These are phyloP conservation scores for Fragaria nilgerrensis DNA, from an alignment of 306 rosid species.

Conservation along the genomic window DNA sequence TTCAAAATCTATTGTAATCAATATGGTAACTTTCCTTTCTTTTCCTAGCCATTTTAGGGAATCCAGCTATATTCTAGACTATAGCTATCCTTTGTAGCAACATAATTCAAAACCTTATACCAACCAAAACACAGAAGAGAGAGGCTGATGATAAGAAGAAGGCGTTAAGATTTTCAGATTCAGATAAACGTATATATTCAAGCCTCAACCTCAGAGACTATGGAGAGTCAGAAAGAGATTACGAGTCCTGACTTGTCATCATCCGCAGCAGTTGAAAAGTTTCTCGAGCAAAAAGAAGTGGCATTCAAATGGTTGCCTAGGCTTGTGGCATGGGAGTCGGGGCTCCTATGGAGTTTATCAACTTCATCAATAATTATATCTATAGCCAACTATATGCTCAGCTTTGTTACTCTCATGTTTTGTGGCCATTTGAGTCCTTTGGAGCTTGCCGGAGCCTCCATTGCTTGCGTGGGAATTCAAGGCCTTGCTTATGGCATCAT, in stretches of 20 bases:
- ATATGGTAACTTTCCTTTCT: neutral
- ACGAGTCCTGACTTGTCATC: neutral
- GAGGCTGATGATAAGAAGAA: neutral
- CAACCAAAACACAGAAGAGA: neutral
- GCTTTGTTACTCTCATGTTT: slow-evolving; percentile 6
- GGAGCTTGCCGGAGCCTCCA: slow-evolving; percentile 14
- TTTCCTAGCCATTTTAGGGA: neutral
- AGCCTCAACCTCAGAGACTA: neutral
- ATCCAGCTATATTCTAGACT: neutral
- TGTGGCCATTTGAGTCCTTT: slow-evolving; percentile 9
- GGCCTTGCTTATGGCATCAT: slow-evolving; percentile 11
- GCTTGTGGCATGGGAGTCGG: slow-evolving; percentile 3
- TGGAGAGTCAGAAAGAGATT: neutral
- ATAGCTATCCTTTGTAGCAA: neutral
- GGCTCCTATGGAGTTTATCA: slow-evolving; percentile 5
- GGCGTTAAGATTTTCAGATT: neutral
- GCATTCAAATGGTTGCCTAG: neutral
- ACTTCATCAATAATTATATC: slow-evolving; percentile 2
- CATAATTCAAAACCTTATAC: neutral
- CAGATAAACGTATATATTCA: neutral
- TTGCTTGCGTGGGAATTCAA: slow-evolving; percentile 8
- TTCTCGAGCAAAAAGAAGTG: neutral
- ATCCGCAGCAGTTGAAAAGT: slow-evolving; percentile 2
- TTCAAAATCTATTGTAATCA: neutral
- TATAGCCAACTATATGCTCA: neutral